Conservation (phyloP, 1,139 yeast genomes). For the Diutina siamensis region DNA sequence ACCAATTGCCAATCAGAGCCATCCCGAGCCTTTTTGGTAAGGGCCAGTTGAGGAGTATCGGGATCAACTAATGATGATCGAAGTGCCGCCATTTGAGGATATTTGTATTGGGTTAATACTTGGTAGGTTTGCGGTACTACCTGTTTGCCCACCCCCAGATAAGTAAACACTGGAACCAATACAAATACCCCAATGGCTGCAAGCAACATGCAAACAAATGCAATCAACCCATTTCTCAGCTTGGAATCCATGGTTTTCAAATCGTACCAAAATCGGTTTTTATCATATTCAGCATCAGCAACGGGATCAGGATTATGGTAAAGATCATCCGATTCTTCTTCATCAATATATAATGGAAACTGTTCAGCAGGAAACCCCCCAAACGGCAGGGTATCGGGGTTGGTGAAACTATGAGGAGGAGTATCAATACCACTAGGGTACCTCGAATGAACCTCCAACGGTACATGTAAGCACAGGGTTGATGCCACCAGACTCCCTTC, state of each 20-base stretch:
- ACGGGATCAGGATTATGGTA: conserved; percentile 20
- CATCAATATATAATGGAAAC: conserved; percentile 18
- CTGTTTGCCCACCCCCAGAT: conserved; percentile 13
- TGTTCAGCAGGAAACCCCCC: conserved; percentile 20
- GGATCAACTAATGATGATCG: conserved; percentile 59
- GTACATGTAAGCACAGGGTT: too few species aligned
- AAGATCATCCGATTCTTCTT: conserved; percentile 18
- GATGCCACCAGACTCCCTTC: too few species aligned
- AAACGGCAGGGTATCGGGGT: conserved; percentile 12
- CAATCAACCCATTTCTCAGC: conserved; percentile 14
- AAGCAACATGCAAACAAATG: conserved; percentile 13
- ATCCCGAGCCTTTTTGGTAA: conserved; percentile 29
- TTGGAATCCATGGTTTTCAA: conserved; percentile 16
- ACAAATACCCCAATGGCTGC: conserved; percentile 14
- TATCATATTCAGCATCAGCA: conserved; percentile 18
- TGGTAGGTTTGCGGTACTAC: conserved; percentile 24
- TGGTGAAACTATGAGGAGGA: not conserved
- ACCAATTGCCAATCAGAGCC: conserved; percentile 64
- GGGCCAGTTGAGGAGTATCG: conserved; percentile 58
- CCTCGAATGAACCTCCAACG: not conserved
- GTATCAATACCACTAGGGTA: not conserved
- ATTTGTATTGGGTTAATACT: conserved; percentile 42
- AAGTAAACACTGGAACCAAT: conserved; percentile 17
- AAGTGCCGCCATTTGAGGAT: conserved; percentile 50
- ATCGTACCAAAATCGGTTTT: conserved; percentile 17